Evolutionary conservation across 2,329 filamentous ascomycete species (phyloP).

Genomic region (Epichloe sylvatica): DNA sequence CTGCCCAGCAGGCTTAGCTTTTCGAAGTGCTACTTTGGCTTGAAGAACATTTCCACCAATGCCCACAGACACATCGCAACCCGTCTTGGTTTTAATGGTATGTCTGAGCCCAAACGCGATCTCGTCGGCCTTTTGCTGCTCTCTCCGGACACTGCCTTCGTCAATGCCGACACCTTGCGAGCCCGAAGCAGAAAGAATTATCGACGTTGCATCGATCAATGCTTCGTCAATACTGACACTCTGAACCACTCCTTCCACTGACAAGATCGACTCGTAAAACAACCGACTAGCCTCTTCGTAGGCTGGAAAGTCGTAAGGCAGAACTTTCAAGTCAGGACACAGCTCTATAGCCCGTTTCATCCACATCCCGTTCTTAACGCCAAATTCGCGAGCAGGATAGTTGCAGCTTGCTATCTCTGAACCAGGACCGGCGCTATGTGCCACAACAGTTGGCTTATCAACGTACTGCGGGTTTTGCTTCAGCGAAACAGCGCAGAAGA

Average conservation of each 20-base stretch:
- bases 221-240: conserved; percentile 97
- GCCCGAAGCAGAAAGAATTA: conserved; percentile 51
- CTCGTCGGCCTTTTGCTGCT: conserved; percentile 64
- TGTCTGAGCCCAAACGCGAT: conserved; percentile 52
- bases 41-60: conserved; percentile 84
- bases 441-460: conserved; percentile 75
- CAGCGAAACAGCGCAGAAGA: conserved; percentile 85
- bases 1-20: conserved; percentile 89
- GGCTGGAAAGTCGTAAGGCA: conserved; percentile 91
- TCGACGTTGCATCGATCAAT: conserved; percentile 64
- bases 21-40: conserved; percentile 79
- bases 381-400: conserved; percentile 73
- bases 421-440: conserved; percentile 69
- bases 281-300: conserved; percentile 82
- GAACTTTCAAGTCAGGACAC: conserved; percentile 71
- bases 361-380: conserved; percentile 98
- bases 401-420: conserved; percentile 98
- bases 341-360: conserved; percentile 80
- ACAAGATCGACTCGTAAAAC: conserved; percentile 77
- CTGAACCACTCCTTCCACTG: conserved; percentile 70
- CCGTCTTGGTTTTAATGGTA: conserved; percentile 59
- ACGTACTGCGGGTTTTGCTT: conserved; percentile 62
- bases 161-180: conserved; percentile 49
- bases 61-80: conserved; percentile 80
- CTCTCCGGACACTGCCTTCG: conserved; percentile 58